Evolutionary conservation across 1,139 yeast genomes (phyloP), one percentile per base, ranked within the genome.

Genomic region (Starmera stellimalicola): DNA sequence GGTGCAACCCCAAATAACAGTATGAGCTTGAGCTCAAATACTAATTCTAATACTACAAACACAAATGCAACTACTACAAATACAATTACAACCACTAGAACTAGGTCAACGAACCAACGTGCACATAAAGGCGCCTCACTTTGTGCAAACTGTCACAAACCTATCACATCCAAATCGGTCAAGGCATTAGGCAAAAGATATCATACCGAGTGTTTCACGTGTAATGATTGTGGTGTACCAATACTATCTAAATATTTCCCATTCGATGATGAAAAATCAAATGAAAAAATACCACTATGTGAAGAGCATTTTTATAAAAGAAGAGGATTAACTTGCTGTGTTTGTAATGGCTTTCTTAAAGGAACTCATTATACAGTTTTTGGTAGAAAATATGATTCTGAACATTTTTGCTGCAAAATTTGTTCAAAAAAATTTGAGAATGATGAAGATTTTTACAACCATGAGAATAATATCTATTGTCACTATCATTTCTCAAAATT

Each of bases 291-390:
- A 4, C 85, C 96, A 1, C 65, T 93, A 20, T 93, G 98, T 59
- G 98, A 93, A 57, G 82, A 76, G 46, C 95, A 93, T 58, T 91
- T 88, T 54, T 91, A 91, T 63, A 77, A 76, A 47, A 73, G 94
- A 46, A 70, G 87, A 39, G 82, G 84, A 39, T 65, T 91, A 37
- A 72, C 91, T 20, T 93, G 99, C 52, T 72, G 69, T 51, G 82
- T 77, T 24, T 93, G 99, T 60, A 74, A 84, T 45, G 72, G 70
- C 24, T 95, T 95, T 2, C 65, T 93, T 34, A 64, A 96, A 45
- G 97, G 97, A 1, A 84, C 95, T 2, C 91, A 91, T 55, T 87
- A 88, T 39, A 87, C 95, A 1, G 97, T 97, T 0, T 70, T 88
- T 48, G 95, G 94, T 11, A 75, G 80, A 48, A 84, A 91, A 50